Percentiles rank a stretch among this genome's conserved stretches.
Evolutionary conservation across 1,284 basidiomycete species (phyloP).

Genomic region (Quambalaria eucalypti): DNA sequence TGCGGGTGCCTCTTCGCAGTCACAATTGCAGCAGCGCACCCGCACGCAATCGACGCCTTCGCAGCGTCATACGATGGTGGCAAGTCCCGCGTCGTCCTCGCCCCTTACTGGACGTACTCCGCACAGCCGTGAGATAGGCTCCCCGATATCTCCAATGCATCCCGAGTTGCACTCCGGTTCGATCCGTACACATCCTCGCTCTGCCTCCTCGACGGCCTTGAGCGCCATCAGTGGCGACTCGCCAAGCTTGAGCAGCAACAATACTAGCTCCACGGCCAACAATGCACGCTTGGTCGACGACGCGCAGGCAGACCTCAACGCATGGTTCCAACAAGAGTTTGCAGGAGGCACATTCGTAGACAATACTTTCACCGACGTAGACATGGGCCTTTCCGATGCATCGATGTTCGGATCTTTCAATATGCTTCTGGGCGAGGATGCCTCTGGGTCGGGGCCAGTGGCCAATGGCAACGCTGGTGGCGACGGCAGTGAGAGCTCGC

Average conservation of each 20-base stretch:
- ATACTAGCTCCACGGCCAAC: neutral
- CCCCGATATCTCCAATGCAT: too few species aligned
- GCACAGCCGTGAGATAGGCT: too few species aligned
- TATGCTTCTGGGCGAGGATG: too few species aligned
- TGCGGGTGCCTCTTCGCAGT: too few species aligned
- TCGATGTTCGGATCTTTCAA: too few species aligned
- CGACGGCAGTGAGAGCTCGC: neutral
- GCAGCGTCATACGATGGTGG: too few species aligned
- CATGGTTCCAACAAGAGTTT: neutral
- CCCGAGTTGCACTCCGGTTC: too few species aligned
- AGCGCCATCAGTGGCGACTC: conserved; percentile 32
- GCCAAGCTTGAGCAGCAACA: neutral
- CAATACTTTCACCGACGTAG: neutral
- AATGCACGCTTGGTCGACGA: neutral
- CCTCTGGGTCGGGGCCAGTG: neutral
- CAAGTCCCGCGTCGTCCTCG: conserved; percentile 71
- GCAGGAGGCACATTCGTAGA: neutral
- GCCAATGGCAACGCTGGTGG: neutral
- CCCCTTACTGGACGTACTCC: too few species aligned
- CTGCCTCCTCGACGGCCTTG: conserved; percentile 48
- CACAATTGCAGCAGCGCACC: too few species aligned
- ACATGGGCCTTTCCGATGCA: neutral
- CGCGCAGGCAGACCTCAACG: neutral
- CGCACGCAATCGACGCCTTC: too few species aligned
- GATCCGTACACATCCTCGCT: too few species aligned